A percentile compares a stretch with the other conserved stretches of the same genome.
phyloP scores from a whole-genome alignment of 2,329 filamentous ascomycete genomes.

The Fusarium buxicola region DNA sequence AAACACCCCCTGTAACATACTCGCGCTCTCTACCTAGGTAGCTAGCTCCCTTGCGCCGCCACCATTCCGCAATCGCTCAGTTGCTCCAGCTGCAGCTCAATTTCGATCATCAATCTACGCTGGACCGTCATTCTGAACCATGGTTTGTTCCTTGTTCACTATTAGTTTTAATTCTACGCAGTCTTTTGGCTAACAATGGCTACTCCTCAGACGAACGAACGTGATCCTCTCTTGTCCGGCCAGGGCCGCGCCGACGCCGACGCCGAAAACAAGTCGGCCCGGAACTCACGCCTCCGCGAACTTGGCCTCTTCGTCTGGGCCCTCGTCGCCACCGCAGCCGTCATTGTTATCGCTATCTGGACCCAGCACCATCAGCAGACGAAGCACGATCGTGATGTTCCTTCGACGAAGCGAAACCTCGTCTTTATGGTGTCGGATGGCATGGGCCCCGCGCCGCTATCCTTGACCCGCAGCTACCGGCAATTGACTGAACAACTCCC shows the following conservation, averaged over 20 bases:
- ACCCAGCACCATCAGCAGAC: slow-evolving; percentile 76
- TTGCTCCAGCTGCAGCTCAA: slow-evolving; percentile 9
- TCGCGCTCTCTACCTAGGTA: slow-evolving; percentile 11
- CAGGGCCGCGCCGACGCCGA: slow-evolving; percentile 48
- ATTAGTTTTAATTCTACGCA: not conserved
- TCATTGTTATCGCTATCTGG: slow-evolving; percentile 83
- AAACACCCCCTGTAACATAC: slow-evolving; percentile 18
- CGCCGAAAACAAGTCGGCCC: slow-evolving; percentile 37
- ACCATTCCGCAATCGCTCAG: slow-evolving; percentile 6
- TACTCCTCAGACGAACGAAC: slow-evolving; percentile 53
- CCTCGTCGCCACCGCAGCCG: slow-evolving; percentile 78
- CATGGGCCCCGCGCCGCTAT: slow-evolving; percentile 94
- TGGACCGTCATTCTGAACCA: slow-evolving; percentile 15
- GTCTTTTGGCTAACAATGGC: slow-evolving; percentile 27
- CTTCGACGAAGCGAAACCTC: slow-evolving; percentile 83
- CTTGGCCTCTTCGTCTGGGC: slow-evolving; percentile 85
- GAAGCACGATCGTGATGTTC: slow-evolving; percentile 50
- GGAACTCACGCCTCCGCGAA: slow-evolving; percentile 70
- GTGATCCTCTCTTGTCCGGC: slow-evolving; percentile 57
- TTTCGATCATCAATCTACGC: not conserved
- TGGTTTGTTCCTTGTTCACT: slow-evolving; percentile 29
- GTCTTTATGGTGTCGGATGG: slow-evolving; percentile 99
- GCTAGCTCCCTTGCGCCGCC: slow-evolving; percentile 5
- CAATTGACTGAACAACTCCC: slow-evolving; percentile 82
- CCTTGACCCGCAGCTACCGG: slow-evolving; percentile 86